These are phyloP conservation scores for Epicoccum sorghinum DNA, from an alignment of 2,329 filamentous ascomycete species.

Conservation along the genomic window DNA sequence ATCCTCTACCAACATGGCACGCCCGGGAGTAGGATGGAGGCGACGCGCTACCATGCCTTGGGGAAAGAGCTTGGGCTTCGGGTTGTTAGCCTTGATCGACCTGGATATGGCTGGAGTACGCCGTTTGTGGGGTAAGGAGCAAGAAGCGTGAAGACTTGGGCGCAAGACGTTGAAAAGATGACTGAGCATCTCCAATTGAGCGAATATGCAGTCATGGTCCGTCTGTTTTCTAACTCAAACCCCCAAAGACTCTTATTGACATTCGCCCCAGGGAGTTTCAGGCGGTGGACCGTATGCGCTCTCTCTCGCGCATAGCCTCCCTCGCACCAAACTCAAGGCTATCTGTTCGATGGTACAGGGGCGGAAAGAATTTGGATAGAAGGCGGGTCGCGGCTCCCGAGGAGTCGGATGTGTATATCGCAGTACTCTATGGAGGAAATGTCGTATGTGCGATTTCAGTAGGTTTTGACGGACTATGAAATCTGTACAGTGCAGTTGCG, in stretches of 20 bases:
- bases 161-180: slow-evolving; percentile 33
- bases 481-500: no score
- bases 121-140: slow-evolving; percentile 15
- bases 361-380: no score
- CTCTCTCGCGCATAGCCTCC: slow-evolving; percentile 33
- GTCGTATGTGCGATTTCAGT: no score
- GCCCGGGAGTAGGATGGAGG: slow-evolving; percentile 41
- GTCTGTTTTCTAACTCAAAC: background rate
- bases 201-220: slow-evolving; percentile 34
- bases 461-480: no score
- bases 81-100: slow-evolving; percentile 36
- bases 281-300: slow-evolving; percentile 44
- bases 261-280: slow-evolving; percentile 31
- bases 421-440: no score
- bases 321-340: slow-evolving; percentile 27
- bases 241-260: background rate
- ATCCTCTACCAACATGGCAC: slow-evolving; percentile 41
- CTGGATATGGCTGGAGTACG: slow-evolving; percentile 38
- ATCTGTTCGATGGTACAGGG: slow-evolving; percentile 6
- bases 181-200: slow-evolving; percentile 27
- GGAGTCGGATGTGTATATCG: no score
- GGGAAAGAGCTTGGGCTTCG: slow-evolving; percentile 28
- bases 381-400: no score
- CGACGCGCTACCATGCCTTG: slow-evolving; percentile 27
- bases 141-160: slow-evolving; percentile 29